Base-by-base conservation (phyloP, 345 rosid species). In the Fremontodendron californicum region DNA sequence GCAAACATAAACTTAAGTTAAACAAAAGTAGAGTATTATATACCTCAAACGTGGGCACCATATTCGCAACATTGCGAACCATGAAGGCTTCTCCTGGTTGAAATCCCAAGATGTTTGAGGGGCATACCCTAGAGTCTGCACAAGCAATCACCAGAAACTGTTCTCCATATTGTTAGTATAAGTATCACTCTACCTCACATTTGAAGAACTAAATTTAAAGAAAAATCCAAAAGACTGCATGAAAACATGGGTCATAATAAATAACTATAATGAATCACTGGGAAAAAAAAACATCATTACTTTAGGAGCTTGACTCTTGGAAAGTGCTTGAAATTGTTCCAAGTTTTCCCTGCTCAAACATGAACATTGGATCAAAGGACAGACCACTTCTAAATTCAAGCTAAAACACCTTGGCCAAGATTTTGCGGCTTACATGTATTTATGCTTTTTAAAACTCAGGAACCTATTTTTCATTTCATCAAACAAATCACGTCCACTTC, bases 71-170 rank as follows among this genome's bases (percentile, higher is more conserved):
- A 84, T 93, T 96, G 15, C 98, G 96, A 64, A 96, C 89, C 15
- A 83, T 86, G 86, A 96, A 96, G 75, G 99, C 97, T 82, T 92
- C 99, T 77, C 99, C 99, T 10, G 99, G 99, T 86, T 91, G 92
- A 80, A 96, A 92, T 81, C 99, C 99, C 61, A 96, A 79, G 76
- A 92, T 76, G 65, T 77, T 87, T 45, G 99, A 92, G 75, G 99
- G 99, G 80, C 99, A 96, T 72, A 96, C 98, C 84, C 98, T 90
- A 61, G 99, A 96, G 84, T 96, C 99, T 57, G 92, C 98, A 86
- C 99, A 96, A 79, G 99, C 95, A 81, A 93, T 88, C 87, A 92
- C 97, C 93, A 91, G 85, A 84, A 96, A 92, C 99, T 93, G 93
- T 84, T 77, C 82, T 82, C 42, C 68, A 82, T 55, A 65, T n/a